Evolutionary conservation across 2,329 filamentous ascomycete species (phyloP), one percentile per base, ranked within the genome.

Genomic region (Pezicula radicicola): DNA sequence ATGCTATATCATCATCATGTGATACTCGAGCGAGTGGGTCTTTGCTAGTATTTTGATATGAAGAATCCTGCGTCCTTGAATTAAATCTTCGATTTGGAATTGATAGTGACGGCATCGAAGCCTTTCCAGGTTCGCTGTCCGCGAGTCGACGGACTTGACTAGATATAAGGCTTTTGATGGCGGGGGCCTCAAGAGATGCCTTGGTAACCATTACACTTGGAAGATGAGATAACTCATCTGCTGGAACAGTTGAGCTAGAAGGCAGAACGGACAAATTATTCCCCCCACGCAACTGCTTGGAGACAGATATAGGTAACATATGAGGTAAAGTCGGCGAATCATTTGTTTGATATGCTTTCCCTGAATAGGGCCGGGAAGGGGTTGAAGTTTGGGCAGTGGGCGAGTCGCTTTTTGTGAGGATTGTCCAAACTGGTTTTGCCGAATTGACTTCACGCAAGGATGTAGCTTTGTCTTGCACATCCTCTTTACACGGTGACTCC

Each of bases 1-100:
- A 66, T 15, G 59, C 56, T 7, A 55, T 37, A 46, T 66, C 62
- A 33, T 66, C 58, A 28, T 62, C 56, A 16, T 54, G 54, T 28
- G 62, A 63, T 18, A 64, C 49, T 37, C 47, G 55, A 7, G 37
- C 46, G 12, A 63, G 47, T 16, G 60, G 62, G 49, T 63, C 57
- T 52, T 49, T 57, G 4, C 42, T 49, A 9, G 8, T 39, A 49
- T 52, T 50, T 47, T 36, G 16, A 41, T 16, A 16, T 42, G 43
- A 46, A 53, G 56, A 48, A 27, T 46, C 55, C 39, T 56, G 36
- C 9, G 60, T 57, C 46, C 42, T 57, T 25, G 58, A 60, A 3
- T 53, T 28, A 6, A 45, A 19, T 28, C 53, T 46, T 8, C 52
- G 51, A 28, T 45, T 21, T 8, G 47, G 36, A 43, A 30, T 40